Base-by-base conservation (phyloP, 164 flowering plant species). In the Hamamelis virginiana region DNA sequence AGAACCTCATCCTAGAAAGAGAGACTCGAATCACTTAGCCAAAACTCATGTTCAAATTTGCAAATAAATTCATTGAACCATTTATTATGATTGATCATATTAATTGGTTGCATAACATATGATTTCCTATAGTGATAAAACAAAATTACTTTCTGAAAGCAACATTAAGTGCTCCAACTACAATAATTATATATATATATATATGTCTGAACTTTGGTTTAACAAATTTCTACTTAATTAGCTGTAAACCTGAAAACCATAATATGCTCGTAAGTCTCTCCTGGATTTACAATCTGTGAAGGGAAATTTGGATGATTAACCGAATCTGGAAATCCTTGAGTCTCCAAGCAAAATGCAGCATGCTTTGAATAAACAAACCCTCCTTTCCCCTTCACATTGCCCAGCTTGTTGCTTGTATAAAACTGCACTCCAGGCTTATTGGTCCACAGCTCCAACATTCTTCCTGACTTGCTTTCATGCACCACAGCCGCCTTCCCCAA, bases 251-350 rank as follows among this genome's bases (percentile, higher is more conserved):
- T 77, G 44, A 25, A 89, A 44, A 81, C 15, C 93, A 89, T 92
- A 13, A 60, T 5, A 70, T 94, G 94, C 59, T 67, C 66, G 53
- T 90, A 91, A 44, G 72, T 59, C 73, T 86, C 43, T 44, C 89
- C 92, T 0, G 88, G 89, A 21, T 45, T 62, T 43, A 90, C 83
- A 57, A 88, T 85, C 78, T 76, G 81, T 0, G 97, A 90, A 61
- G 97, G 98, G 73, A 94, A 92, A 44, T 88, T 81, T 1, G 93
- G 93, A 46, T 89, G 91, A 55, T 94, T 90, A 1, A 94, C 97
- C 0, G 97, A 63, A 56, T 92, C 97, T 3, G 98, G 98, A 60
- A 85, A 94, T 43, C 92, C 96, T 57, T 94, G 98, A 47, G 93
- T 82, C 72, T 82, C 85, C 75, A 79, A 72, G 62, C 79, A 75